Conservation (phyloP, 352 stramenopile species). For the Globisporangium yorkense region DNA sequence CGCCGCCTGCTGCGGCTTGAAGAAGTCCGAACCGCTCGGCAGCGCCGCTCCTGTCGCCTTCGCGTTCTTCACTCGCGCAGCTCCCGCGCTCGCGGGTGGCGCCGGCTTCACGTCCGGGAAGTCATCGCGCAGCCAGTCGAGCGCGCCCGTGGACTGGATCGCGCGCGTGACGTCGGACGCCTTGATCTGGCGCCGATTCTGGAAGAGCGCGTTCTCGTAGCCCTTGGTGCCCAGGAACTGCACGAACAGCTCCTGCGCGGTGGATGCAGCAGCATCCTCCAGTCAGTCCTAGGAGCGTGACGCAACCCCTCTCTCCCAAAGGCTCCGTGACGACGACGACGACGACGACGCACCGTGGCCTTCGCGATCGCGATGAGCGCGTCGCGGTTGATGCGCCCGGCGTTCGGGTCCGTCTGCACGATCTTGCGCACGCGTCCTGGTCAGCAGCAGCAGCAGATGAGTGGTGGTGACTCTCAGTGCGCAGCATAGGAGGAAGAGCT, state of each 20-base stretch:
- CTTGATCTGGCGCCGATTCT: constrained; percentile 82
- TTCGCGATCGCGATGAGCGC: constrained; percentile 90
- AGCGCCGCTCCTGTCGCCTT: constrained; percentile 13
- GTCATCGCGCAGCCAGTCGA: constrained; percentile 86
- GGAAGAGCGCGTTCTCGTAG: constrained; percentile 78
- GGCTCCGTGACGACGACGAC: background rate
- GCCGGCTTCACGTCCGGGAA: constrained; percentile 56
- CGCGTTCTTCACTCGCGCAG: constrained; percentile 15
- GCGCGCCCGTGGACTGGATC: constrained; percentile 66
- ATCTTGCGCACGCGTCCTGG: constrained; percentile 90
- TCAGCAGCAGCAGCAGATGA: constrained; percentile 9
- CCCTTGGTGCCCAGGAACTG: constrained; percentile 88
- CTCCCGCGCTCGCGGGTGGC: constrained; percentile 1
- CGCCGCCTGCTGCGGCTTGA: constrained; percentile 18
- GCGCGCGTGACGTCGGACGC: constrained; percentile 61
- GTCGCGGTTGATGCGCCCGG: constrained; percentile 90
- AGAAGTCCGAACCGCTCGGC: constrained; percentile 42
- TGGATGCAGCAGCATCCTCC: background rate
- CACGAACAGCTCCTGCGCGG: constrained; percentile 81
- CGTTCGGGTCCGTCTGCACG: constrained; percentile 90
- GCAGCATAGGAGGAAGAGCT: constrained; percentile 14
- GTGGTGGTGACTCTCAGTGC: background rate
- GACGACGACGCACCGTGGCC: constrained; percentile 55
- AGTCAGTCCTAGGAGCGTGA: background rate
- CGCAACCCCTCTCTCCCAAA: too few relatives aligned